Base-by-base conservation (phyloP, 352 stramenopile species). In the Globisporangium cederbergense region DNA sequence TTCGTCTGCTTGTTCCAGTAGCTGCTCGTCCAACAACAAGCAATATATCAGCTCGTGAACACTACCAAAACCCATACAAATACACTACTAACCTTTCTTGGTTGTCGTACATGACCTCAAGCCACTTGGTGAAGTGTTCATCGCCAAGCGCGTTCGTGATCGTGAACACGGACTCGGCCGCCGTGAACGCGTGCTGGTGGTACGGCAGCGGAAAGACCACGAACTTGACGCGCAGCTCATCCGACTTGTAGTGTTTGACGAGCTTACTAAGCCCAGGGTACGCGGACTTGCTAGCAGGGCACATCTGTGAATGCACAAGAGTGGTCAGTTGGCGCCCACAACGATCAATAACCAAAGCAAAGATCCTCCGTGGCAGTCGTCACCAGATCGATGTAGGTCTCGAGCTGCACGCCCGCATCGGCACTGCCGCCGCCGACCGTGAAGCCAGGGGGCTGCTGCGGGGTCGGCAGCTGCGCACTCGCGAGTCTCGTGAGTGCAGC, bases 1-100 rank as follows among this genome's bases (percentile, higher is more conserved):
- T 94, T 89, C 16, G 86, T 94, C n/a, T 66, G 58, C 64, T 90
- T 88, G 76, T 95, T 91, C 81, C 80, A 92, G 60, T 80, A 92
- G 18, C 82, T 90, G 60, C 45, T 62, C 30, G 36, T 25, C 9
- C 32, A 36, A 5, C 32, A 36, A 5, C 32, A 36, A 28, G 25
- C 10, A 54, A n/a, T 3, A 20, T 5, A 20, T 25, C 30, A 60
- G 52, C 30, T 16, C 5, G 10, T 38, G 4, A 5, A n/a, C 28
- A 1, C 51, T 42, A 20, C 0, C 51, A 7, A 11, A 16, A 1
- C 16, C 13, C 22, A 38, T 43, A n/a, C 8, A 20, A 7, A 42
- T 10, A 14, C 14, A 30, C 5, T 14, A 70, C 71, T 62, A 79
- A 90, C 75, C 79, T 76, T 30, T 90, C 81, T 52, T 94, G 86